Evolutionary conservation across 2,329 filamentous ascomycete genomes (phyloP).

Genomic region (Trichoderma sp.): DNA sequence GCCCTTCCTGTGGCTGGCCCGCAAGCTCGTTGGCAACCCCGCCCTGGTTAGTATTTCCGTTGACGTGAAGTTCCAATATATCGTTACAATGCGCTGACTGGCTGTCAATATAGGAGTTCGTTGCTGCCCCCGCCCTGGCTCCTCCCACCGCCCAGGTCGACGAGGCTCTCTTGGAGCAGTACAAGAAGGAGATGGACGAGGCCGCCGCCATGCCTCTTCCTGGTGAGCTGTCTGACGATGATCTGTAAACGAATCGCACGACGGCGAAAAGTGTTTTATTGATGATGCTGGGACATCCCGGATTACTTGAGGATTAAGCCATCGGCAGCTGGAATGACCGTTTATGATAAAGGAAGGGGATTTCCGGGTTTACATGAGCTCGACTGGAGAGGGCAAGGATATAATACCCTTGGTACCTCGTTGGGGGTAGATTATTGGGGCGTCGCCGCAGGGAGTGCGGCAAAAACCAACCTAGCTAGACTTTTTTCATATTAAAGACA

Average conservation of each 20-base stretch:
- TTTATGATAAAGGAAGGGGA: constrained; percentile 37
- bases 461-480: constrained; percentile 35
- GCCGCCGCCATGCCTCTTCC: constrained; percentile 84
- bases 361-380: constrained; percentile 37
- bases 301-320: constrained; percentile 8
- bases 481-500: constrained; percentile 31
- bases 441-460: constrained; percentile 32
- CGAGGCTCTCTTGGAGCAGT: constrained; percentile 73
- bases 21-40: constrained; percentile 96
- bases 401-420: constrained; percentile 31
- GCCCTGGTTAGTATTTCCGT: constrained; percentile 24
- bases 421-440: constrained; percentile 33
- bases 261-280: constrained; percentile 26
- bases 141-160: constrained; percentile 91
- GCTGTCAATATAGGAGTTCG: constrained; percentile 70
- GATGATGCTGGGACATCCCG: constrained; percentile 18
- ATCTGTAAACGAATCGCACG: constrained; percentile 48
- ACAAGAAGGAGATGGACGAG: constrained; percentile 82
- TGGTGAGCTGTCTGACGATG: constrained; percentile 83
- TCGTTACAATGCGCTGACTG: constrained; percentile 2
- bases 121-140: constrained; percentile 89
- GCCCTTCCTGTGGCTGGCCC: constrained; percentile 98
- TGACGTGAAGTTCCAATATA: no score
- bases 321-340: constrained; percentile 35
- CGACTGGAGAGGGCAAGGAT: constrained; percentile 34